These are phyloP conservation scores for Monosporascus sp. DNA, from an alignment of 2,329 filamentous ascomycete species.

Conservation along the genomic window DNA sequence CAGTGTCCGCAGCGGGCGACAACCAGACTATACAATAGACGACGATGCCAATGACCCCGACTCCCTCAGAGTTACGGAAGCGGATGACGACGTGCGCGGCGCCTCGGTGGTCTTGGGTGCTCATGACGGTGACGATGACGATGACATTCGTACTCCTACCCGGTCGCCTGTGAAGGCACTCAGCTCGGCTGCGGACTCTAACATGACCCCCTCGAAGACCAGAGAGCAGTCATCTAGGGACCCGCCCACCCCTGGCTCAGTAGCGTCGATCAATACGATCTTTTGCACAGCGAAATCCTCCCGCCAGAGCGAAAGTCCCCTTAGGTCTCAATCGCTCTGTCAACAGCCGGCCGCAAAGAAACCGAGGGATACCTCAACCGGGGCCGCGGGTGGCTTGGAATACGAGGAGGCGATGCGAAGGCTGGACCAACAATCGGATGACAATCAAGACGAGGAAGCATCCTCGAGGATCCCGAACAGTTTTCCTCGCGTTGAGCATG, in stretches of 20 bases:
- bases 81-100: slow-evolving; percentile 6
- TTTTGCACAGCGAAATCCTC: slow-evolving; percentile 35
- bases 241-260: slow-evolving; percentile 12
- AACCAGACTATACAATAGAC: slow-evolving; percentile 39
- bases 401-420: slow-evolving; percentile 41
- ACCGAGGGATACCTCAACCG: slow-evolving; percentile 11
- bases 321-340: slow-evolving; percentile 20
- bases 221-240: slow-evolving; percentile 2
- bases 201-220: background rate
- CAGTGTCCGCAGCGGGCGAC: slow-evolving; percentile 43
- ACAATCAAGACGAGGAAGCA: slow-evolving; percentile 19
- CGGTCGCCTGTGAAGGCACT: background rate
- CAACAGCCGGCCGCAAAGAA: slow-evolving; percentile 22
- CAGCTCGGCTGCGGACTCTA: background rate
- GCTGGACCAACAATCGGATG: slow-evolving; percentile 27
- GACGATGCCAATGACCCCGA: slow-evolving; percentile 22
- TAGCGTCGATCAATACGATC: slow-evolving; percentile 27
- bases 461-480: slow-evolving; percentile 15
- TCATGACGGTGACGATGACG: background rate
- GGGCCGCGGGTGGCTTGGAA: slow-evolving; percentile 24
- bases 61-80: slow-evolving; percentile 13
- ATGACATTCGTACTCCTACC: slow-evolving; percentile 8
- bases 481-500: slow-evolving; percentile 2
- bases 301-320: slow-evolving; percentile 29
- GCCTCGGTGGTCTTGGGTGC: slow-evolving; percentile 3